A percentile compares a stretch with the other conserved stretches of the same genome.
Conservation (phyloP, 2,329 filamentous ascomycete species). For the Beauveria brongniartii region DNA sequence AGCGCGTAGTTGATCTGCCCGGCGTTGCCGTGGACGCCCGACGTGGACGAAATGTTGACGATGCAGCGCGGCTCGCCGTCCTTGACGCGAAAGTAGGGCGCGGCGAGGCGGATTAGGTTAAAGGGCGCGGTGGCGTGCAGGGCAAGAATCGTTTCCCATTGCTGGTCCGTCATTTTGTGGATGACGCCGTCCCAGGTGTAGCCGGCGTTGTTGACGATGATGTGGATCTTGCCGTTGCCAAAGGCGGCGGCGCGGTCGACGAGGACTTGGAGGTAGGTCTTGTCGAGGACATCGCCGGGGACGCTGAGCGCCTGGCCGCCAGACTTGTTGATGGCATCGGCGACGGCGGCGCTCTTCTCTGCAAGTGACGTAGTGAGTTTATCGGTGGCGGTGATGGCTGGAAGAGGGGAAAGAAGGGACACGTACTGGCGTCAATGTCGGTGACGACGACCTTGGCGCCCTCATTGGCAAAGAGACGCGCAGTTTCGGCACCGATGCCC, state of each 20-base stretch:
- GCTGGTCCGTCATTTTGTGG: constrained; percentile 85
- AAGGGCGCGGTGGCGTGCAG: constrained; percentile 83
- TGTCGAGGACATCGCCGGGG: constrained; percentile 67
- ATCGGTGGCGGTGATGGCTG: not conserved
- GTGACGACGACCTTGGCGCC: constrained; percentile 77
- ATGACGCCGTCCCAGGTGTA: constrained; percentile 92
- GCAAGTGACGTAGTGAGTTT: not conserved
- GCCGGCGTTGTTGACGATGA: constrained; percentile 86
- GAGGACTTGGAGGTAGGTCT: constrained; percentile 61
- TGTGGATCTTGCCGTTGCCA: constrained; percentile 79
- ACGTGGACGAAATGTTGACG: constrained; percentile 78
- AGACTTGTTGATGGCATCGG: constrained; percentile 57
- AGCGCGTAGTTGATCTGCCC: constrained; percentile 86
- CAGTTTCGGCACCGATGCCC: constrained; percentile 81
- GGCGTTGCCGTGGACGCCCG: constrained; percentile 76
- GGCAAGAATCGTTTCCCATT: constrained; percentile 82
- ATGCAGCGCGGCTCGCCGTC: constrained; percentile 72
- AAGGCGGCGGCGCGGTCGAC: constrained; percentile 70
- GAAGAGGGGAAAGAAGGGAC: not conserved
- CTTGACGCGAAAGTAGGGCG: constrained; percentile 80
- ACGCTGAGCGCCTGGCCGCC: constrained; percentile 66
- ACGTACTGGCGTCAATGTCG: constrained; percentile 67
- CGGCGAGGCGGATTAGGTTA: constrained; percentile 69
- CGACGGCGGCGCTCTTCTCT: constrained; percentile 64
- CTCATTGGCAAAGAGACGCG: constrained; percentile 76